These are phyloP conservation scores for Mycothermus thermophilus DNA, from an alignment of 495 filamentous ascomycete genomes.

Conservation along the genomic window DNA sequence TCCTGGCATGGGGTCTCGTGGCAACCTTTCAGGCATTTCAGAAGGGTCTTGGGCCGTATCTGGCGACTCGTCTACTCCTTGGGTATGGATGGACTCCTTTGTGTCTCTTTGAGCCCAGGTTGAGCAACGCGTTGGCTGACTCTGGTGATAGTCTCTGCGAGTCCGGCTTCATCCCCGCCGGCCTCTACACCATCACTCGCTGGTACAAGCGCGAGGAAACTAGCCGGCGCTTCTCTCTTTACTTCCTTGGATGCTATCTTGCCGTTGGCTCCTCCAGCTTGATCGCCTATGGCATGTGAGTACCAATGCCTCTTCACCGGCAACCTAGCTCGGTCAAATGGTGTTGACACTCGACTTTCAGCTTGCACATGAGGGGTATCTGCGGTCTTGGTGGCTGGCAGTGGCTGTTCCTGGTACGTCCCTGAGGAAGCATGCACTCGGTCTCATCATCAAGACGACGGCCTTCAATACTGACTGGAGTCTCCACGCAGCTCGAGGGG, in stretches of 20 bases:
- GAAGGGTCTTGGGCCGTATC: conserved; percentile 34
- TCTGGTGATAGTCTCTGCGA: conserved; percentile 24
- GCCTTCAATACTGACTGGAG: no score
- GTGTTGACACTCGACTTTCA: background rate
- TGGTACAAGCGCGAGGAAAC: conserved; percentile 48
- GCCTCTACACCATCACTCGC: conserved; percentile 43
- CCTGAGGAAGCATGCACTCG: background rate
- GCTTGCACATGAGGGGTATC: conserved; percentile 32
- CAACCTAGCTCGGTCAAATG: background rate
- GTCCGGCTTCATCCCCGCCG: conserved; percentile 46
- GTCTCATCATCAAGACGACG: no score
- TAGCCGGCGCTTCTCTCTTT: conserved; percentile 37
- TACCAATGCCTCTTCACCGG: background rate
- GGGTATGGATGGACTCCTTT: conserved; percentile 21
- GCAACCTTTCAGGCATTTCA: conserved; percentile 47
- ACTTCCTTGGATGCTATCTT: conserved; percentile 40
- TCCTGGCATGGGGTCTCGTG: conserved; percentile 46
- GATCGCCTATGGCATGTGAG: conserved; percentile 18
- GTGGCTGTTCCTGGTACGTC: conserved; percentile 40
- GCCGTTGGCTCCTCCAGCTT: conserved; percentile 19
- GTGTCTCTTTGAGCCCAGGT: background rate
- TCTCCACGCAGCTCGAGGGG: conserved; percentile 36
- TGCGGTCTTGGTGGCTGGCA: conserved; percentile 42
- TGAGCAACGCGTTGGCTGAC: background rate
- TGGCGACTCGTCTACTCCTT: conserved; percentile 40